Evolutionary conservation across 2,329 filamentous ascomycete species (phyloP), one percentile per base, ranked within the genome.

Genomic region (Penicillium sumatraense): DNA sequence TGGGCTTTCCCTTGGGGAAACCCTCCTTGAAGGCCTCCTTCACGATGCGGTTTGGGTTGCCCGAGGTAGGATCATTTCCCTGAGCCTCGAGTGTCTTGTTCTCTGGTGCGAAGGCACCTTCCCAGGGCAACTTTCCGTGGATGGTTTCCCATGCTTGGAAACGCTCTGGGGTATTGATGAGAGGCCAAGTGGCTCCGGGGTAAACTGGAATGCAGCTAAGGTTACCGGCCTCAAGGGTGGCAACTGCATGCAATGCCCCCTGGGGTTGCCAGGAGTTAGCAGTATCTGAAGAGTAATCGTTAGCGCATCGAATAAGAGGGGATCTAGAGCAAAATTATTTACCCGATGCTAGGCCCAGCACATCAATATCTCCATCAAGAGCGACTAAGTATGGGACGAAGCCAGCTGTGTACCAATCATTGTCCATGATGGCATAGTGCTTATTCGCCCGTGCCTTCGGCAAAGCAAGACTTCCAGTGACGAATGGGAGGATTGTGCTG

Each of bases 121-220:
- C 63, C 76, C 77, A 81, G 1, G 76, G 71, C 2, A 81, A 66
- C 10, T 68, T 66, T 2, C 78, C 80, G 51, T 80, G 75, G 2
- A 80, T 64, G 3, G 68, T 57, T 56, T 80, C 72, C 78, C 78
- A 81, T 5, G 75, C 70, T 49, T 75, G 70, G 64, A 80, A 77
- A 0, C 76, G 70, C 35, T 73, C 65, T 0, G 75, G 74, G 0
- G 77, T 81, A 58, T 80, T 79, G 36, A 81, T 65, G 10, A 82
- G 66, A 1, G 80, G 80, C 56, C 77, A 80, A 31, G 58, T 80
- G 69, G 48, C 78, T 10, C 80, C 80, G 24, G 76, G 71, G 57
- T 78, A 73, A 2, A 82, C 79, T 0, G 80, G 80, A 33, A 82
- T 79, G 58, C 80, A 82, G 42, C 68, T 71, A 1, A 82, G 62